Evolutionary conservation across 2,329 filamentous ascomycete genomes (phyloP), one percentile per base, ranked within the genome.

Genomic region (Orbilia ellipsospora): DNA sequence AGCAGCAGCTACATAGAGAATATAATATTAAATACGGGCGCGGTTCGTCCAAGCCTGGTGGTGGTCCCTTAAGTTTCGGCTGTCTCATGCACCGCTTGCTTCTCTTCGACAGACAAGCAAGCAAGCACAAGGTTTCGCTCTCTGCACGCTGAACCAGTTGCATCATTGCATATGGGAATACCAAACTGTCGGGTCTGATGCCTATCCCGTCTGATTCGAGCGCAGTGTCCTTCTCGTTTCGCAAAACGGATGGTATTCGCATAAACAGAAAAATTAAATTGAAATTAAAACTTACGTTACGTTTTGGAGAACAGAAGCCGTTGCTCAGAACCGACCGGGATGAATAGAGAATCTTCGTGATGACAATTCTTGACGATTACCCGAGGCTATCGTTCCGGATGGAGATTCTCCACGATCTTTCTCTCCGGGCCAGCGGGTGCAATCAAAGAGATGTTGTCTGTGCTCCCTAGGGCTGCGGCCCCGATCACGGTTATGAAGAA

Each of bases 381-480:
- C 66, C 66, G 66, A 70, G 66, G 57, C 28, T 63, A 57, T 69
- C 28, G 52, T 57, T 44, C 60, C 67, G 60, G 54, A 64, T 31
- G 55, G 54, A 45, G 51, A 61, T 55, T 48, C 59, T 55, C 67
- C 59, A 51, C 54, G 45, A 54, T 16, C 45, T 23, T 28, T 36
- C n/a, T 23, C 60, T 51, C 67, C 60, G 67, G 67, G 63, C 59
- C 48, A 74, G 56, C 59, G 70, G 70, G 63, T 28, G 52, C 10
- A 51, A 51, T 57, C 15, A 45, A 56, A 44, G 1, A 8, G 15
- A 62, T 18, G 44, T 31, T 26, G 20, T 52, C 50, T 16, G 59
- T 20, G 20, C 31, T 59, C 44, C 66, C 54, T 59, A 23, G 42
- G 60, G 42, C 54, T 40, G 42, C 36, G 45, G 55, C 55, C 62